phyloP scores from a whole-genome alignment of 768 basidiomycete species.

The Boletus patriciae region DNA sequence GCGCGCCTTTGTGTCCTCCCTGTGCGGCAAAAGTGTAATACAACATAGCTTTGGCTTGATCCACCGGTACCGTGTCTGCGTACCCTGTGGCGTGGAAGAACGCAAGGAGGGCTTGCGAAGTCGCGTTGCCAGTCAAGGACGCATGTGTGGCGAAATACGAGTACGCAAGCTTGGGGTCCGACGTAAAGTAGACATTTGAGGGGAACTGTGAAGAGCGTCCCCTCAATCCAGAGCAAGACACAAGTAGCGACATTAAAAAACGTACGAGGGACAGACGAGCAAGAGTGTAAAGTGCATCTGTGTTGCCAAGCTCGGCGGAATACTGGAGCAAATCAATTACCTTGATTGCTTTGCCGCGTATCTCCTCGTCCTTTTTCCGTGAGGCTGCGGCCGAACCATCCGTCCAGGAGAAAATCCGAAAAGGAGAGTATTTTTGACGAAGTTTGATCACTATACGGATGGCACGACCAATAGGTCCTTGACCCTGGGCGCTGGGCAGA shows the following conservation, averaged over 20 bases:
- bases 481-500: constrained; percentile 71
- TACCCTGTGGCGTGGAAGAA: constrained; percentile 93
- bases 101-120: constrained; percentile 81
- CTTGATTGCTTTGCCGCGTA: constrained; percentile 71
- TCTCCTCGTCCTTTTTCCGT: constrained; percentile 64
- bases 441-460: constrained; percentile 68
- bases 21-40: constrained; percentile 95
- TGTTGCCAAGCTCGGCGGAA: constrained; percentile 75
- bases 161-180: constrained; percentile 63
- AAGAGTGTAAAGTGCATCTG: constrained; percentile 68
- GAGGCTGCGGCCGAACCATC: constrained; percentile 43
- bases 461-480: constrained; percentile 71
- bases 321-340: constrained; percentile 79
- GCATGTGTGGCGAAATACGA: constrained; percentile 66
- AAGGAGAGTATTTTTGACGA: constrained; percentile 56
- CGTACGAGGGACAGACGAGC: constrained; percentile 68
- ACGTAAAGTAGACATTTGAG: constrained; percentile 62
- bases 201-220: constrained; percentile 52
- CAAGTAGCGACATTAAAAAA: neutral
- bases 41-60: constrained; percentile 82
- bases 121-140: constrained; percentile 71
- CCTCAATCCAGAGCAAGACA: neutral
- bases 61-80: constrained; percentile 55
- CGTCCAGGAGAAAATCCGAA: constrained; percentile 43
- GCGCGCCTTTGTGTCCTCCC: constrained; percentile 80